Conservation (phyloP, 1,139 yeast genomes). For the Martiniozyma asiatica region DNA sequence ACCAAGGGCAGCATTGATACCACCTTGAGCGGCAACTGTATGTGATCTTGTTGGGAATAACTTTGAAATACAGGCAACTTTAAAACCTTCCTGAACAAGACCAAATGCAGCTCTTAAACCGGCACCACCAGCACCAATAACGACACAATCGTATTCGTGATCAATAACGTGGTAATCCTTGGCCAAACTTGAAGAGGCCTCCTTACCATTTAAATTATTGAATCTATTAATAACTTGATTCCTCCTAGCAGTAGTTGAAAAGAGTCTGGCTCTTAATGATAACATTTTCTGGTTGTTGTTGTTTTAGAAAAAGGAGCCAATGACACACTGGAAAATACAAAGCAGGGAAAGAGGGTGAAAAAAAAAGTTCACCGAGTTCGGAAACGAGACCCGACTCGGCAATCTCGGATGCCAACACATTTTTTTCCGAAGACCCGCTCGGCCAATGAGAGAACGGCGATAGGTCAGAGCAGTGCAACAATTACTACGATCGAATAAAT, state of each 20-base stretch:
- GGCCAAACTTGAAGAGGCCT: constrained; percentile 41
- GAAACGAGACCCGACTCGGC: too few relatives aligned
- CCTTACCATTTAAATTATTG: constrained; percentile 37
- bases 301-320: too few relatives aligned
- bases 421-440: too few relatives aligned
- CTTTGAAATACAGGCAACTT: constrained; percentile 95
- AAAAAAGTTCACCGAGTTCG: too few relatives aligned
- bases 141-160: constrained; percentile 96
- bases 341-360: too few relatives aligned
- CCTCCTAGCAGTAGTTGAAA: constrained; percentile 17
- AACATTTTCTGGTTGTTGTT: too few relatives aligned
- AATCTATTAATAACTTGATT: constrained; percentile 22
- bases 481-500: too few relatives aligned
- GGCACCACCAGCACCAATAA: constrained; percentile 99
- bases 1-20: constrained; percentile 95
- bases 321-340: too few relatives aligned
- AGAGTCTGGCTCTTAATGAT: too few relatives aligned
- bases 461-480: too few relatives aligned
- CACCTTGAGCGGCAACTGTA: constrained; percentile 99
- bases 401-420: too few relatives aligned
- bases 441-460: too few relatives aligned
- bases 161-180: constrained; percentile 86
- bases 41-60: constrained; percentile 97
- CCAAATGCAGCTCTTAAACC: constrained; percentile 98
- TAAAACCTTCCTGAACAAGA: constrained; percentile 90